Conservation (phyloP, 2,329 filamentous ascomycete species). For the Fusarium coicis region DNA sequence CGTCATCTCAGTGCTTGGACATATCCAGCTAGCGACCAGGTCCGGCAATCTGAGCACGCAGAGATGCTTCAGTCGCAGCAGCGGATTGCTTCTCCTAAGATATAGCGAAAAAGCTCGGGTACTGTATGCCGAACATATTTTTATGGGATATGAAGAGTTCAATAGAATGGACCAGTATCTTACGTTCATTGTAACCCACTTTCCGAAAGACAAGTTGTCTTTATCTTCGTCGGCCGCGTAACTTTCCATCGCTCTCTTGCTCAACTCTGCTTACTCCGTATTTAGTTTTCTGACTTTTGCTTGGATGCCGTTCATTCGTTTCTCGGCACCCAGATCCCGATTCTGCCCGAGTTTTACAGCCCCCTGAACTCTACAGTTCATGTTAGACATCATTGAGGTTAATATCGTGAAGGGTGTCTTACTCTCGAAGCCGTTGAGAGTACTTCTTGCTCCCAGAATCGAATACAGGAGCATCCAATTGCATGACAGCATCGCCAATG, state of each 20-base stretch:
- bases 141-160: not conserved
- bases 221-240: not conserved
- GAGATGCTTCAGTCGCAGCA: not conserved
- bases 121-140: not conserved
- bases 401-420: too few relatives aligned
- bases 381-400: not conserved
- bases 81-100: not conserved
- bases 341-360: accelerated
- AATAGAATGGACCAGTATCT: not conserved
- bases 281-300: not conserved
- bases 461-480: accelerated
- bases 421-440: not conserved
- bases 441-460: accelerated
- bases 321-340: not conserved
- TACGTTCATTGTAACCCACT: not conserved
- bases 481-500: not conserved
- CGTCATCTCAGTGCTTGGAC: not conserved
- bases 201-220: accelerated
- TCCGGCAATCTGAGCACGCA: not conserved
- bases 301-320: accelerated
- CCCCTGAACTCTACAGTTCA: not conserved
- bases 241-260: accelerated
- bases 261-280: accelerated
- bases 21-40: not conserved
- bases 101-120: not conserved